Evolutionary conservation across 495 filamentous ascomycete genomes (phyloP), one percentile per base, ranked within the genome.

Genomic region (Hamigera avellanea): DNA sequence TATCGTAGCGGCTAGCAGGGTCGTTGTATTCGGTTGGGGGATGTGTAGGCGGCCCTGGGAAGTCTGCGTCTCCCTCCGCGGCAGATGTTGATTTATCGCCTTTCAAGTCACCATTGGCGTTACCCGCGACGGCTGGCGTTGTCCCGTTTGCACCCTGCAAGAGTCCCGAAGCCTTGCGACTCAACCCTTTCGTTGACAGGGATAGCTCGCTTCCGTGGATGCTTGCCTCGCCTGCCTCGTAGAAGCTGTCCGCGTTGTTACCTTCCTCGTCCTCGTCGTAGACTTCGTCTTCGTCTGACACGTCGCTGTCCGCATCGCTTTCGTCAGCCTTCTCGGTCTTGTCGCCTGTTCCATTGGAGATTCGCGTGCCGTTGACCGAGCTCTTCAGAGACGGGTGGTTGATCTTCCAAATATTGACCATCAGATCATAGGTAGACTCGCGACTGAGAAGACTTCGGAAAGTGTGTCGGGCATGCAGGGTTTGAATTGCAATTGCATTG

Each of bases 321-420:
- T 75, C 70, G 18, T 83, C 84, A 31, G 78, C 66, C 59, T 93
- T 93, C 46, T 91, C 86, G 3, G 85, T 93, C 57, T 89, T 89
- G 56, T 94, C 86, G 27, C 78, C 80, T 4, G 83, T 86, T 1
- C 83, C 84, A 19, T 79, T 71, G 35, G 81, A 80, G 1, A 95
- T 67, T 14, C 78, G 69, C 21, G 88, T 86, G 7, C 91, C 88
- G 43, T 94, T 94, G 6, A 87, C 65, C 19, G 84, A 86, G 53
- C 83, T 89, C 51, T 87, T 81, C 13, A 99, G 56, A 42, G 81
- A 78, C 6, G 93, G 89, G 52, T 96, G 91, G 21, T 83, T 89
- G 27, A 95, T 80, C 50, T 93, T 95, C 91, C 91, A 99, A 37
- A 99, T 95, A 33, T 87, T 87, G 52, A 96, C 81, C 56, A 99